phyloP scores from a whole-genome alignment of 2,329 filamentous ascomycete species.

The Fusarium chaquense region DNA sequence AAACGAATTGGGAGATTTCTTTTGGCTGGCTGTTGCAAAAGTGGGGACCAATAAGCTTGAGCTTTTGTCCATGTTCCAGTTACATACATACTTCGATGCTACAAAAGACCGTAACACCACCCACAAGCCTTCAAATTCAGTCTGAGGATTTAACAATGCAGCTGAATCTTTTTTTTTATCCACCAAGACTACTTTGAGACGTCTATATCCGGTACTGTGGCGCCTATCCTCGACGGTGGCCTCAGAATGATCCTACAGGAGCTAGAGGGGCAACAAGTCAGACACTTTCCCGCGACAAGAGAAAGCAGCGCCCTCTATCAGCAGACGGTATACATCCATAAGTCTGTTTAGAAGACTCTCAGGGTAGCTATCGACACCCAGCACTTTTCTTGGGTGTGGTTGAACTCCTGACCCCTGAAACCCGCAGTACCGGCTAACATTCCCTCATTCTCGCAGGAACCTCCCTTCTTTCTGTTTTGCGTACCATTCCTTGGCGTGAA shows the following conservation, averaged over 20 bases:
- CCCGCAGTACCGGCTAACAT: not conserved
- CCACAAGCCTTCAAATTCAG: not conserved
- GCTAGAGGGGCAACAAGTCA: not conserved
- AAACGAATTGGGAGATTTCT: not conserved
- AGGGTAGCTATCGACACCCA: not conserved
- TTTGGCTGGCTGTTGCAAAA: not conserved
- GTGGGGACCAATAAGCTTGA: not conserved
- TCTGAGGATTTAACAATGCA: fast-evolving
- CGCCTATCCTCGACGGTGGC: not conserved
- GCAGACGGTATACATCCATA: not conserved
- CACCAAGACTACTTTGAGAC: too few relatives aligned
- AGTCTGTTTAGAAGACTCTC: not conserved
- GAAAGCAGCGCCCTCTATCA: not conserved
- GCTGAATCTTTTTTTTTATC: fast-evolving
- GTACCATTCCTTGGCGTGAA: not conserved
- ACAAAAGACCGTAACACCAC: not conserved
- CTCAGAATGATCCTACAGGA: too few relatives aligned
- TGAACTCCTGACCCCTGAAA: not conserved
- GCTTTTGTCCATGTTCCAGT: not conserved
- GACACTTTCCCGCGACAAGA: not conserved
- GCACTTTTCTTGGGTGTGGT: not conserved
- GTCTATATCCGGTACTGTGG: not conserved
- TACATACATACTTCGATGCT: not conserved
- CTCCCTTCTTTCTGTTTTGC: too few relatives aligned
- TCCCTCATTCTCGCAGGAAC: not conserved